Percentiles rank a stretch among this genome's conserved stretches.
Conservation (phyloP, 768 basidiomycete species). For the Fomitopsis serialis region DNA sequence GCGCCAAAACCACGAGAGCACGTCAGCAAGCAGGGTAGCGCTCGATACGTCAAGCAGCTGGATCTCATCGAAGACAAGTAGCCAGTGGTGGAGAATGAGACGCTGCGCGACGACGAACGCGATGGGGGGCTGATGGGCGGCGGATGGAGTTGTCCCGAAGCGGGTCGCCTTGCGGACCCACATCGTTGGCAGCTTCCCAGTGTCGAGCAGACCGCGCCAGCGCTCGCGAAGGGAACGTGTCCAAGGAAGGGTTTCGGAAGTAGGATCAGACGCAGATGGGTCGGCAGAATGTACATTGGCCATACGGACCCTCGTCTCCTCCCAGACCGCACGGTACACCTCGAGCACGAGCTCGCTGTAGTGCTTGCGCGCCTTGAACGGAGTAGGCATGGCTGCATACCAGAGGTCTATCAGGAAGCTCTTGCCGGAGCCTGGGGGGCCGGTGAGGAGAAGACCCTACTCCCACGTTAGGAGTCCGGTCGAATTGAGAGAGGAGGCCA, state of each 20-base stretch:
- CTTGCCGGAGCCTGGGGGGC: conserved; percentile 49
- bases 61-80: conserved; percentile 54
- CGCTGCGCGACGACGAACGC: conserved; percentile 41
- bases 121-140: conserved; percentile 28
- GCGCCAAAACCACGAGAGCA: conserved; percentile 59
- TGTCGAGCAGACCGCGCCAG: conserved; percentile 25
- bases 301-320: conserved; percentile 41
- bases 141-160: conserved; percentile 15
- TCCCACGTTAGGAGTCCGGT: not conserved
- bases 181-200: conserved; percentile 22
- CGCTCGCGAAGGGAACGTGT: conserved; percentile 13
- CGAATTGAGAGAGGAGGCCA: conserved; percentile 1
- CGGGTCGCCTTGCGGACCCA: conserved; percentile 23
- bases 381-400: conserved; percentile 46
- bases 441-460: conserved; percentile 46
- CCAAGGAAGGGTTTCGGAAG: conserved; percentile 9
- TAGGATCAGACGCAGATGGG: conserved; percentile 22
- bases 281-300: conserved; percentile 18
- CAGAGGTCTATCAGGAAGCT: conserved; percentile 53
- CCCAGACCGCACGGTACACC: conserved; percentile 50
- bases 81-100: conserved; percentile 41
- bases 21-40: conserved; percentile 43
- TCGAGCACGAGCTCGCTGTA: conserved; percentile 53
- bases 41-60: conserved; percentile 59
- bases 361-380: conserved; percentile 50